Evolutionary conservation across 306 rosid species (phyloP).

Genomic region (Corylus americana): DNA sequence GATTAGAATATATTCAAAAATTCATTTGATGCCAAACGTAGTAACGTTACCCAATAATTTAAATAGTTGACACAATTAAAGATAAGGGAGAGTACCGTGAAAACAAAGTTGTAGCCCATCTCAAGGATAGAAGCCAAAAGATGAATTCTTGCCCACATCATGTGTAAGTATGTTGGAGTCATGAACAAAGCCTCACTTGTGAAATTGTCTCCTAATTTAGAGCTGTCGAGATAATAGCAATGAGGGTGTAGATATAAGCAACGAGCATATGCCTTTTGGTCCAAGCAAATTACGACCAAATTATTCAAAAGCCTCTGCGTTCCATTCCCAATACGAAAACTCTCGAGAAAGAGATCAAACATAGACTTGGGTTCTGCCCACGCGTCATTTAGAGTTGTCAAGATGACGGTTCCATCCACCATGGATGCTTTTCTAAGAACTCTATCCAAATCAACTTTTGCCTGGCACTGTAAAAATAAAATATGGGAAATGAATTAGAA

Average conservation of each 20-base stretch:
- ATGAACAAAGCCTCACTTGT: slow-evolving; percentile 64
- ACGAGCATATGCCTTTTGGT: slow-evolving; percentile 62
- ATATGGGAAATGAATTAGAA: not conserved
- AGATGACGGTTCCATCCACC: slow-evolving; percentile 59
- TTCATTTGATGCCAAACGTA: too few species aligned
- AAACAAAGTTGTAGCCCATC: slow-evolving; percentile 71
- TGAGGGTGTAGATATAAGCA: slow-evolving; percentile 66
- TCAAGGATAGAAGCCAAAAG: slow-evolving; percentile 62
- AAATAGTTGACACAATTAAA: not conserved
- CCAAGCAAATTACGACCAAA: slow-evolving; percentile 66
- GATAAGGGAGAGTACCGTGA: slow-evolving; percentile 54
- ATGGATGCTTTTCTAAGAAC: slow-evolving; percentile 58
- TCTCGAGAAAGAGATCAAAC: slow-evolving; percentile 71
- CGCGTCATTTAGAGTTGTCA: slow-evolving; percentile 81
- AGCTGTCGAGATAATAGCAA: slow-evolving; percentile 51
- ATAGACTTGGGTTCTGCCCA: slow-evolving; percentile 83
- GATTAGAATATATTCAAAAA: too few species aligned
- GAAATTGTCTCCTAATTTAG: slow-evolving; percentile 47
- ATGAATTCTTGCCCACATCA: slow-evolving; percentile 87
- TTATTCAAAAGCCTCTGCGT: slow-evolving; percentile 60
- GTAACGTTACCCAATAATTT: too few species aligned
- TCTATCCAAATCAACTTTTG: slow-evolving; percentile 23
- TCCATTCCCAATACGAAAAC: slow-evolving; percentile 62
- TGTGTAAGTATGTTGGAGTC: slow-evolving; percentile 60
- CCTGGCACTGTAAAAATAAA: slow-evolving; percentile 9